Base-by-base conservation (phyloP, 2,329 filamentous ascomycete species). In the Zymoseptoria tritici region DNA sequence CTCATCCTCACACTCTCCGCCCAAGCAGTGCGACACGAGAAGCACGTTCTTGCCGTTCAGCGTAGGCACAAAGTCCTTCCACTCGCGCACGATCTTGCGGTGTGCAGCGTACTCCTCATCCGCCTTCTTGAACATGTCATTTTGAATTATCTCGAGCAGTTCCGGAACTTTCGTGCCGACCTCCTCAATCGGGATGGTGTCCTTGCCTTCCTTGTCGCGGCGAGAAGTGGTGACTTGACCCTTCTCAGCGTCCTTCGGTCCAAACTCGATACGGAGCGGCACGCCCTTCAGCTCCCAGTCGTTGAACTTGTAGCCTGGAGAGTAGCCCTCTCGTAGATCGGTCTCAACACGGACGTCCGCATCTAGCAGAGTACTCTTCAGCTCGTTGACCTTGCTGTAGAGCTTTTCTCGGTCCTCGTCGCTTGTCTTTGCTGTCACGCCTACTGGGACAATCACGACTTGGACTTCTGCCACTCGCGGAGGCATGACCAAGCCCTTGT, bases 261-360 rank as follows among this genome's bases (percentile, higher is more conserved):
- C 95, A 72, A 96, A 96, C 76, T 99, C 94, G 60, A 99, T 83
- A 61, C 94, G 89, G 46, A 99, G 84, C 53, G 95, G 94, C 50
- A 97, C 89, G 73, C 95, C 94, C 78, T 93, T 95, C 69, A 97
- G 83, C 76, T 99, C 95, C 91, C 91, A 97, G 77, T 99, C 92
- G 78, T 95, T 96, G 81, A 99, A 99, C 78, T 99, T 99, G 87
- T 89, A 97, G 65, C 91, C 91, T 49, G 94, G 92, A 62, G 91
- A 85, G 75, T 97, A 96, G 66, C 89, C 89, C 56, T 97, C 93
- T 61, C 95, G 87, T 73, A 85, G 83, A 73, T 99, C 94, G 56
- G 87, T 84, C 66, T 95, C 88, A 60, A 85, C 84, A 60, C 94
- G 89, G 49, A 99, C 80, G 58, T 87, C 87, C 20, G 83, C 88